Conservation (phyloP, 495 filamentous ascomycete species). For the Terfezia claveryi region DNA sequence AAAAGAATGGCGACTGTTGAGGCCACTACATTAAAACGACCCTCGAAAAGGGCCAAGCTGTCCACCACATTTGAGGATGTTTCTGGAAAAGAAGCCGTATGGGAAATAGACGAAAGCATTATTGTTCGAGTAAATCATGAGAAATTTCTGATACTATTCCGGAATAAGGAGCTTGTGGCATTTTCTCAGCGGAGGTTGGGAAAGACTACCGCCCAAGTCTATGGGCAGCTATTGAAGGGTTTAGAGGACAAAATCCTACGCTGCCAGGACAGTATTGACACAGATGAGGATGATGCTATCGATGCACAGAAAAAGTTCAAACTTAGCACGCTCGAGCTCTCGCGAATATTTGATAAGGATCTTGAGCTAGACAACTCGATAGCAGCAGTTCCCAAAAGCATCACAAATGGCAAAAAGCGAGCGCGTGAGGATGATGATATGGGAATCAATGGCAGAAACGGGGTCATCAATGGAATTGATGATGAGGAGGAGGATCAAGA, state of each 20-base stretch:
- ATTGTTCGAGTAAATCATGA: slow-evolving; percentile 67
- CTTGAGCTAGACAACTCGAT: slow-evolving; percentile 20
- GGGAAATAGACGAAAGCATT: slow-evolving; percentile 27
- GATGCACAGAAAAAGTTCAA: slow-evolving; percentile 15
- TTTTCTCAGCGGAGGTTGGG: slow-evolving; percentile 37
- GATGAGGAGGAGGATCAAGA: slow-evolving; percentile 25
- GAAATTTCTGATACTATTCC: slow-evolving; percentile 58
- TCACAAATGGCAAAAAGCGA: slow-evolving; percentile 21
- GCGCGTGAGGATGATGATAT: slow-evolving; percentile 17
- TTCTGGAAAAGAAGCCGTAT: slow-evolving; percentile 9
- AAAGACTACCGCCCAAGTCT: slow-evolving; percentile 47
- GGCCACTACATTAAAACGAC: slow-evolving; percentile 16
- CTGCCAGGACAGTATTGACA: slow-evolving; percentile 37
- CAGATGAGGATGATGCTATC: slow-evolving; percentile 23
- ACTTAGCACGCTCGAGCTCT: slow-evolving; percentile 19
- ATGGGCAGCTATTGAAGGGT: slow-evolving; percentile 43
- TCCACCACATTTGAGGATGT: slow-evolving; percentile 18
- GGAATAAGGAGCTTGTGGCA: slow-evolving; percentile 50
- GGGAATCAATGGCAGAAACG: slow-evolving; percentile 18
- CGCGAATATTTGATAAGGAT: slow-evolving; percentile 11
- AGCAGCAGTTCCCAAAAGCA: slow-evolving; percentile 12
- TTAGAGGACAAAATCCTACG: slow-evolving; percentile 45
- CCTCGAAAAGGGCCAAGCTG: slow-evolving; percentile 28
- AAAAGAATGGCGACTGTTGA: slow-evolving; percentile 27
- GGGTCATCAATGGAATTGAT: slow-evolving; percentile 2